phyloP scores from a whole-genome alignment of 768 basidiomycete genomes.

The Phaeolepiota aurea region DNA sequence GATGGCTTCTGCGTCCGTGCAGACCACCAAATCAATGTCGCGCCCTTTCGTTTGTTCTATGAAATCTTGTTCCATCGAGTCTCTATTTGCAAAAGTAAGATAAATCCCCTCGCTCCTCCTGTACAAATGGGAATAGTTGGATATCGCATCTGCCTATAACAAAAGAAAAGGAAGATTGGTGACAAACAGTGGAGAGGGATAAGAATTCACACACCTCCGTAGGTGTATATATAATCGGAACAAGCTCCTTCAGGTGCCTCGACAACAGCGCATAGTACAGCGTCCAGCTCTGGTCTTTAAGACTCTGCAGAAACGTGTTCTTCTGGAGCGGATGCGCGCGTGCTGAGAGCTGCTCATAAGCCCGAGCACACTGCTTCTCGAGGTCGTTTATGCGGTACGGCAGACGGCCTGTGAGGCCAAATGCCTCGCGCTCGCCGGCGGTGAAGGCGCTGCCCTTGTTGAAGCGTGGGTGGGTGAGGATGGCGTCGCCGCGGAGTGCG shows the following conservation, averaged over 20 bases:
- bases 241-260: conserved; percentile 51
- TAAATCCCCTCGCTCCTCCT: conserved; percentile 73
- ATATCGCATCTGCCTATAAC: conserved; percentile 66
- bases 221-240: conserved; percentile 76
- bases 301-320: conserved; percentile 69
- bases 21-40: conserved; percentile 72
- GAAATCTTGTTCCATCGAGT: conserved; percentile 72
- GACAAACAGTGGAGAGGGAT: not conserved
- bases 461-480: conserved; percentile 60
- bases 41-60: conserved; percentile 54
- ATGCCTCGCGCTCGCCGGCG: conserved; percentile 52
- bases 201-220: conserved; percentile 44
- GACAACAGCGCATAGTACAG: conserved; percentile 66
- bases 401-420: conserved; percentile 50
- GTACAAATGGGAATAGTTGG: conserved; percentile 80
- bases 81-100: conserved; percentile 49
- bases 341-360: conserved; percentile 52
- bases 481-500: conserved; percentile 49
- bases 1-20: conserved; percentile 81
- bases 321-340: conserved; percentile 34
- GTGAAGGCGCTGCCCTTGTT: conserved; percentile 83
- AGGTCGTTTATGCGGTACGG: conserved; percentile 52
- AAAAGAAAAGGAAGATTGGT: not conserved
- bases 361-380: conserved; percentile 69
- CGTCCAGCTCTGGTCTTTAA: conserved; percentile 78